A percentile compares a stretch with the other conserved stretches of the same genome.
phyloP scores from a whole-genome alignment of 257 asterid species.

The Scutellaria galericulata region DNA sequence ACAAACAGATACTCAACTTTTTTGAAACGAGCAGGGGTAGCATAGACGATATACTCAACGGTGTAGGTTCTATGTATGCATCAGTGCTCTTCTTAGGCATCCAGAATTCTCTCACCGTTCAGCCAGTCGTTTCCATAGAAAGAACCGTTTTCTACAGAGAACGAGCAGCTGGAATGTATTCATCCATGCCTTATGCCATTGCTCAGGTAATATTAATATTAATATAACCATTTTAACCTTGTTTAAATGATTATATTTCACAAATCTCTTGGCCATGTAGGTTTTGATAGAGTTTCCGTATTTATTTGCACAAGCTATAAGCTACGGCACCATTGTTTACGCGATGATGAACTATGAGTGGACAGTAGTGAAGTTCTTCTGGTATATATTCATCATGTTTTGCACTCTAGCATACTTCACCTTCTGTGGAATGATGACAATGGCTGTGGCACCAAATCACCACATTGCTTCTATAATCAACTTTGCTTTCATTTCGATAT shows the following conservation, averaged over 20 bases:
- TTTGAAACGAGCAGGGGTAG: conserved; percentile 37
- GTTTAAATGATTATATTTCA: neutral
- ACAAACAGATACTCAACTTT: neutral
- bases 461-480: conserved; percentile 46
- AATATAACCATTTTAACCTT: neutral
- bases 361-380: conserved; percentile 50
- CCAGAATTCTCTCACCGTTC: conserved; percentile 40
- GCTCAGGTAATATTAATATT: conserved; percentile 43
- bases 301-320: conserved; percentile 45
- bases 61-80: conserved; percentile 47
- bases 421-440: conserved; percentile 62
- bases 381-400: conserved; percentile 53
- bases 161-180: conserved; percentile 68
- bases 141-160: conserved; percentile 61
- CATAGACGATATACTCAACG: conserved; percentile 39
- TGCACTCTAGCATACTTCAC: conserved; percentile 53
- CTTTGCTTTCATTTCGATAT: conserved; percentile 34
- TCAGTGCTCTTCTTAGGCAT: conserved; percentile 50
- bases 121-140: conserved; percentile 54
- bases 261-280: conserved; percentile 27
- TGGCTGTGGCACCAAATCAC: conserved; percentile 57
- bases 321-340: conserved; percentile 45
- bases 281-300: conserved; percentile 59
- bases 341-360: conserved; percentile 59
- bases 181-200: conserved; percentile 61